These are phyloP conservation scores for Chaetomiaceae sp. DNA, from an alignment of 2,329 filamentous ascomycete species.

Conservation along the genomic window DNA sequence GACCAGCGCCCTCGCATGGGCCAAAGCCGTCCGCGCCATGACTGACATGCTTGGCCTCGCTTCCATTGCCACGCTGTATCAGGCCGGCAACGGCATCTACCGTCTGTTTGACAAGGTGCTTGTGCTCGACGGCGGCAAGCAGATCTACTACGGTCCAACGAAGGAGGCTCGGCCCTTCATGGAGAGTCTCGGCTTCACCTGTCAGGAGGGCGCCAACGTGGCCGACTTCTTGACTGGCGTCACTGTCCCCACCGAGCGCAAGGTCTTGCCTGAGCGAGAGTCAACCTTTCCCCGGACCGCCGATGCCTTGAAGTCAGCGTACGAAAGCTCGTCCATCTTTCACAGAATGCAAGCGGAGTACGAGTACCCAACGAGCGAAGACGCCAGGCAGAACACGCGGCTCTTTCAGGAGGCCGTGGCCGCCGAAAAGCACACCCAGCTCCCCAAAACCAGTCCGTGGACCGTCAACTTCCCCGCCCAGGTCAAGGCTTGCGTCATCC, in stretches of 20 bases:
- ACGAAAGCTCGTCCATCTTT: slow-evolving; percentile 49
- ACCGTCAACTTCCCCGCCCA: slow-evolving; percentile 62
- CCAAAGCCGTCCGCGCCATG: slow-evolving; percentile 58
- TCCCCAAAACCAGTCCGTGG: slow-evolving; percentile 51
- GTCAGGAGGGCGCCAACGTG: slow-evolving; percentile 57
- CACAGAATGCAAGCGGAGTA: slow-evolving; percentile 51
- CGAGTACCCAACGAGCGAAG: slow-evolving; percentile 48
- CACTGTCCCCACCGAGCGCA: slow-evolving; percentile 63
- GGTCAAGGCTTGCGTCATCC: slow-evolving; percentile 61
- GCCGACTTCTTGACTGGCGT: slow-evolving; percentile 64
- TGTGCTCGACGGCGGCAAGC: slow-evolving; percentile 60
- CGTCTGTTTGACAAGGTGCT: slow-evolving; percentile 67
- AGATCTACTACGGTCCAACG: slow-evolving; percentile 61
- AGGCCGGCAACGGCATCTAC: slow-evolving; percentile 67
- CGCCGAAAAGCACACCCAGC: slow-evolving; percentile 50
- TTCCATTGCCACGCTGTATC: slow-evolving; percentile 62
- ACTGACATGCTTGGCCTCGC: slow-evolving; percentile 58
- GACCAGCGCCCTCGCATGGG: slow-evolving; percentile 55
- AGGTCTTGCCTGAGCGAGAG: slow-evolving; percentile 45
- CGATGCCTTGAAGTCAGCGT: slow-evolving; percentile 42
- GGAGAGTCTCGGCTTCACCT: slow-evolving; percentile 60
- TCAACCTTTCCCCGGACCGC: slow-evolving; percentile 43
- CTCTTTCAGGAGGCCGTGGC: slow-evolving; percentile 51
- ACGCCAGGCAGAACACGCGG: slow-evolving; percentile 45
- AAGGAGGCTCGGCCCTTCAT: slow-evolving; percentile 59